Evolutionary conservation across 805 yeast genomes (phyloP), one percentile per base, ranked within the genome.

Genomic region (Dipodascus geniculatus): DNA sequence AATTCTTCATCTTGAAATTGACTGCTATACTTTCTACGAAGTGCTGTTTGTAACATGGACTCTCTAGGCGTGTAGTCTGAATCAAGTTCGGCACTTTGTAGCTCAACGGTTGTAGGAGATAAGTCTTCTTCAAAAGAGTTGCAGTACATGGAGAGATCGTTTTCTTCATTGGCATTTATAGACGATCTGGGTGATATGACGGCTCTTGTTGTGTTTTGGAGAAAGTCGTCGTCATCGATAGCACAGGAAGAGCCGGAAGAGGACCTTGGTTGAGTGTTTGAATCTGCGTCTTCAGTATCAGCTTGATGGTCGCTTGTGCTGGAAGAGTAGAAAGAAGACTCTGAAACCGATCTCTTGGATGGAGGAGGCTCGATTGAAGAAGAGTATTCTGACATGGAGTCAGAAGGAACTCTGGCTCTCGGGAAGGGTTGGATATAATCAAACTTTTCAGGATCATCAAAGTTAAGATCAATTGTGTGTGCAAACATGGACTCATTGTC

Each of bases 81-180:
- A 17, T 38, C 44, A 4, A 38, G 19, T 6, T 38, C 44, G 4
- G 17, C 44, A n/a, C 20, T 38, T n/a, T 14, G 17, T 14, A 38
- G 44, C 44, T 38, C 44, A 38, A 38, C 44, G 6, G 44, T 38
- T 38, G 44, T n/a, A n/a, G 44, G 44, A 38, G 44, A 38, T 6
- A 38, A 16, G 44, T 38, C 44, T 38, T 38, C 20, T 14, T 38
- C 20, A 38, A n/a, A 38, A 17, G 20, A 38, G 14, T 38, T 14
- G 20, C 44, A 38, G 14, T n/a, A 17, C 44, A 38, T 38, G 6
- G 4, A 4, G 6, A 38, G 20, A 6, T 38, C 44, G 20, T 28
- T 28, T 28, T 28, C 35, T 28, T 38, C 44, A 38, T 38, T n/a
- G 14, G 17, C 14, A 38, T 6, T n/a, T 3, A 11, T 38, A 6